Conservation (phyloP, 441 rosid genomes). For the Adansonia gregorii region DNA sequence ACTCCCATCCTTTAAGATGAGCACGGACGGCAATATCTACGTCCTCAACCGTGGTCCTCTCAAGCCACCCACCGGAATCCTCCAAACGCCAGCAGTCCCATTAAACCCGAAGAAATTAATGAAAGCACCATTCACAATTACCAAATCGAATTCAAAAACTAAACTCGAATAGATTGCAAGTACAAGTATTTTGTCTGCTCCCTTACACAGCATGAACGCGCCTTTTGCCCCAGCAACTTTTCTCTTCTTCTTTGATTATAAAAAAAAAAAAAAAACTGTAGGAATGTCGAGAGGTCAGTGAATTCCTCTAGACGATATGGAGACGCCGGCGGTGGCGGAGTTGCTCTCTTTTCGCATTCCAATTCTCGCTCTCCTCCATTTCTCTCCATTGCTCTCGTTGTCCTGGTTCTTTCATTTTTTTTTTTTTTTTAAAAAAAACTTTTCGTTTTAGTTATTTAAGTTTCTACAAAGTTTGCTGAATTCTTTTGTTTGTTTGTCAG, state of each 20-base stretch:
- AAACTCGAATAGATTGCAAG: no score
- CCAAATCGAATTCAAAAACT: no score
- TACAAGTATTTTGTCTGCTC: no score
- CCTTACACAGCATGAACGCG: no score
- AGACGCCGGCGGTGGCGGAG: conserved; percentile 30
- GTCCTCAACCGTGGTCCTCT: conserved; percentile 97
- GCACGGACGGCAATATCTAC: conserved; percentile 99
- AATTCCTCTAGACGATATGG: conserved; percentile 43
- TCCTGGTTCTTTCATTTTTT: conserved; percentile 32
- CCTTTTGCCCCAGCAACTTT: no score
- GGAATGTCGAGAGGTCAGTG: conserved; percentile 49
- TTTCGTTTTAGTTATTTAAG: background rate
- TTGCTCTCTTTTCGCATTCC: conserved; percentile 33
- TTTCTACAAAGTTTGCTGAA: background rate
- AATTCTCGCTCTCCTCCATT: conserved; percentile 43
- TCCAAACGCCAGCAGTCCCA: conserved; percentile 98
- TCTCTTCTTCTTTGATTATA: background rate
- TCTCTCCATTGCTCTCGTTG: conserved; percentile 40
- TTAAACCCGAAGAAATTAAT: conserved; percentile 91
- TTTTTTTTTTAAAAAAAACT: background rate
- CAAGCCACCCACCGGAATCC: conserved; percentile 95
- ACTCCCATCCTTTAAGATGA: conserved; percentile 90
- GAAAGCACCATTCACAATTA: conserved; percentile 70
- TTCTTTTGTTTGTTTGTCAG: conserved; percentile 33
- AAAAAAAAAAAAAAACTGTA: background rate